Evolutionary conservation across 1,284 basidiomycete genomes (phyloP).

Genomic region (Wolfiporia cocos): DNA sequence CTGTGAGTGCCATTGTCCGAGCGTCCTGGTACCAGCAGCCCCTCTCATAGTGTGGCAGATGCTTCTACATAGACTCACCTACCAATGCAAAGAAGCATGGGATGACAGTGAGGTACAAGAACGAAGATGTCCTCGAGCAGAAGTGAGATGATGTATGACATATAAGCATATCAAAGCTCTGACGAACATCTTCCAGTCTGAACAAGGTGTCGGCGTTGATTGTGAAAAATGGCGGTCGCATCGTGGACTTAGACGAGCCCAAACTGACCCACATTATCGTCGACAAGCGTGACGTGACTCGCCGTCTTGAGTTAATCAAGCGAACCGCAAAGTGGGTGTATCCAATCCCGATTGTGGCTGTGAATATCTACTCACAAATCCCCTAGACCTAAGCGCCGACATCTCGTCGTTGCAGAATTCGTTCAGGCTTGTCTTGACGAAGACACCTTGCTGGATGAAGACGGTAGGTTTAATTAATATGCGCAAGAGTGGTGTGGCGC

Average conservation of each 20-base stretch:
- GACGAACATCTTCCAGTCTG: slow-evolving; percentile 41
- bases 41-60: too few relatives aligned
- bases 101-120: slow-evolving; percentile 51
- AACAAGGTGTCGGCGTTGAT: slow-evolving; percentile 45
- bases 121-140: slow-evolving; percentile 42
- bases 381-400: slow-evolving; percentile 67
- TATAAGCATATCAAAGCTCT: slow-evolving; percentile 2
- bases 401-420: slow-evolving; percentile 73
- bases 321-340: slow-evolving; percentile 59
- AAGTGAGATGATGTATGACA: slow-evolving; percentile 37
- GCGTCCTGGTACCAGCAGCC: too few relatives aligned
- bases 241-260: slow-evolving; percentile 63
- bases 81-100: slow-evolving; percentile 63
- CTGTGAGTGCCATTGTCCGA: slow-evolving; percentile 58
- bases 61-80: slow-evolving; percentile 84
- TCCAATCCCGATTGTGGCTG: neutral
- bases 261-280: slow-evolving; percentile 83
- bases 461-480: slow-evolving; percentile 39
- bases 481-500: too few relatives aligned
- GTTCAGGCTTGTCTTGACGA: slow-evolving; percentile 77
- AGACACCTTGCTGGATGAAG: slow-evolving; percentile 75
- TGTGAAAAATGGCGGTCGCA: slow-evolving; percentile 61
- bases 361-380: neutral
- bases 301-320: slow-evolving; percentile 64
- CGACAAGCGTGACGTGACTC: slow-evolving; percentile 69